A percentile compares a stretch with the other conserved stretches of the same genome.
These are phyloP conservation scores for Juncus inflexus DNA, from an alignment of 176 grass and related monocot species.

Conservation along the genomic window DNA sequence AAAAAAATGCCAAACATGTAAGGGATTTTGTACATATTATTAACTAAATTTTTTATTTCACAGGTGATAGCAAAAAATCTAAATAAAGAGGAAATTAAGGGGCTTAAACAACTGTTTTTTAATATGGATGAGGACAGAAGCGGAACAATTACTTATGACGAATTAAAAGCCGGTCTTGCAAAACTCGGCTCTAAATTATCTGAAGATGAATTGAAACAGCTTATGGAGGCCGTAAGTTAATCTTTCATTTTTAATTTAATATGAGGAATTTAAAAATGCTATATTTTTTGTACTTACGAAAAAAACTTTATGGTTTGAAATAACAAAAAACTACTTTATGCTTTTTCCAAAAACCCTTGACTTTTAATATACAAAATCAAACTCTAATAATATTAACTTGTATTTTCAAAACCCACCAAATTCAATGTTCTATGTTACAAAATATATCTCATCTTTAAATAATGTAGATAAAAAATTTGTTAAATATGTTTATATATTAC, in stretches of 20 bases:
- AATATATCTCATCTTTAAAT: too few species aligned
- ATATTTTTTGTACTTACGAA: too few species aligned
- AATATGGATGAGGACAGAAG: conserved; percentile 33
- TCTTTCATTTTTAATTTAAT: background rate
- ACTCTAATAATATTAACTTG: too few species aligned
- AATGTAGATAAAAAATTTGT: too few species aligned
- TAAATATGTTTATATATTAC: too few species aligned
- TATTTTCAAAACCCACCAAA: too few species aligned
- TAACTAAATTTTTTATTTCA: background rate
- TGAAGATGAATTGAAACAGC: conserved; percentile 29
- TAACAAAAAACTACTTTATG: too few species aligned
- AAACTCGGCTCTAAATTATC: conserved; percentile 27
- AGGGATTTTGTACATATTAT: too few species aligned
- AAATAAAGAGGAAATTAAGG: conserved; percentile 35
- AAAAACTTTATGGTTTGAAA: too few species aligned
- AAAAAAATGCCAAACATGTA: background rate
- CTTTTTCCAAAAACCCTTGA: too few species aligned
- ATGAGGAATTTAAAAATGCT: background rate
- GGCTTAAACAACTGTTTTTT: conserved; percentile 34
- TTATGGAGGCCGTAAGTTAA: conserved; percentile 23
- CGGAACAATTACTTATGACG: conserved; percentile 34
- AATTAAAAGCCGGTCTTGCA: conserved; percentile 23
- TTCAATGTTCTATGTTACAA: too few species aligned
- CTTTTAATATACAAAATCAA: too few species aligned
- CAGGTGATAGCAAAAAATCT: conserved; percentile 34